These are phyloP conservation scores for Saccharomycopsis fibuligera DNA, from an alignment of 805 yeast genomes.

Conservation along the genomic window DNA sequence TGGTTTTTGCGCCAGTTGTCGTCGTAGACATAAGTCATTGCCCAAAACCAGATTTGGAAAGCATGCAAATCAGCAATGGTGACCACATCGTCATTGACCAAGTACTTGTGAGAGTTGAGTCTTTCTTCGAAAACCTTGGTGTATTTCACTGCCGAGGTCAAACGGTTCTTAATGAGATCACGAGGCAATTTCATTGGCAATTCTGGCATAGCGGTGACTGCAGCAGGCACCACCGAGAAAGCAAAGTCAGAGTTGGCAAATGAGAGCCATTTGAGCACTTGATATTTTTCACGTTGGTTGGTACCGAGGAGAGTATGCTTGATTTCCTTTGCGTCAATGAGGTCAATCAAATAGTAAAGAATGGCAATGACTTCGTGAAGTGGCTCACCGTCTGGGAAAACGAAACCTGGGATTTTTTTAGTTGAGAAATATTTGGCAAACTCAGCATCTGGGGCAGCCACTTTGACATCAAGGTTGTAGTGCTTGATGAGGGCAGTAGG, in stretches of 20 bases:
- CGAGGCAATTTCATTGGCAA: background rate
- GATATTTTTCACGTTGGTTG: slow-evolving; percentile 19
- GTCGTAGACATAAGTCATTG: background rate
- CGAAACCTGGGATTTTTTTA: slow-evolving; percentile 12
- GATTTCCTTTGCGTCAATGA: slow-evolving; percentile 1
- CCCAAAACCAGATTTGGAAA: background rate
- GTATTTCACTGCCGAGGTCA: background rate
- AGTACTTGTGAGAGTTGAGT: background rate
- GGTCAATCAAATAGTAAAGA: slow-evolving; percentile 6
- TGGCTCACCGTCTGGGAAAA: slow-evolving; percentile 7
- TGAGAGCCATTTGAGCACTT: slow-evolving; percentile 15
- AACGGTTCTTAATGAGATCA: background rate
- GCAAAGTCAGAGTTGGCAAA: slow-evolving; percentile 12
- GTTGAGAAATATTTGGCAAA: slow-evolving; percentile 13
- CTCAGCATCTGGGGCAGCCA: slow-evolving; percentile 41
- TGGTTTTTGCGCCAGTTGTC: background rate
- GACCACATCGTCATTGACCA: slow-evolving; percentile 5
- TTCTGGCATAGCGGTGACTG: slow-evolving; percentile 39
- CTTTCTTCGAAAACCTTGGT: background rate
- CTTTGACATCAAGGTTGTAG: slow-evolving; percentile 11
- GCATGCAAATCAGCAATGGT: slow-evolving; percentile 4
- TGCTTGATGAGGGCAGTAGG: slow-evolving; percentile 6
- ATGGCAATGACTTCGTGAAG: slow-evolving; percentile 17
- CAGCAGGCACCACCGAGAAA: slow-evolving; percentile 2
- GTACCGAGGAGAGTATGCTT: slow-evolving; percentile 9